Evolutionary conservation across 306 rosid genomes (phyloP).

Genomic region (Oemleria cerasiformis): DNA sequence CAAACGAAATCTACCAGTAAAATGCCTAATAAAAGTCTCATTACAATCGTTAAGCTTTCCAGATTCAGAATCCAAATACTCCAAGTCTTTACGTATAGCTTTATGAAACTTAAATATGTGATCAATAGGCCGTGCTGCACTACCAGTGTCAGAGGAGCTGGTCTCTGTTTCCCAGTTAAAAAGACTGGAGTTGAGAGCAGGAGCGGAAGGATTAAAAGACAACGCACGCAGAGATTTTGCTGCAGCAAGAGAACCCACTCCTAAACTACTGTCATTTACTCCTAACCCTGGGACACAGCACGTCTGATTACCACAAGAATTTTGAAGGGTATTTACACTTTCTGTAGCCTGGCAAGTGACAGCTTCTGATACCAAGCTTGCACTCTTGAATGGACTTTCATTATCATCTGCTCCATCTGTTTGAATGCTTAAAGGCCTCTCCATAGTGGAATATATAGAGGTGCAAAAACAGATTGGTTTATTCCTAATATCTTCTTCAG

Average conservation of each 20-base stretch:
- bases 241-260: slow-evolving; percentile 65
- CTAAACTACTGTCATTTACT: slow-evolving; percentile 63
- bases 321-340: slow-evolving; percentile 38
- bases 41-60: slow-evolving; percentile 36
- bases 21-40: slow-evolving; percentile 36
- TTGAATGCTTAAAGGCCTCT: slow-evolving; percentile 20
- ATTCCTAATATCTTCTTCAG: slow-evolving; percentile 44
- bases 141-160: slow-evolving; percentile 17
- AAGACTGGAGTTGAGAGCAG: slow-evolving; percentile 39
- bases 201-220: slow-evolving; percentile 50
- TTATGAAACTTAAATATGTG: slow-evolving; percentile 48
- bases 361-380: slow-evolving; percentile 27
- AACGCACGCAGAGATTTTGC: slow-evolving; percentile 67
- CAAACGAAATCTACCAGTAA: slow-evolving; percentile 46
- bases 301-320: slow-evolving; percentile 51
- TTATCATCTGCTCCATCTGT: slow-evolving; percentile 28
- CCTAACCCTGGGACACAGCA: slow-evolving; percentile 92
- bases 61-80: slow-evolving; percentile 43
- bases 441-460: slow-evolving; percentile 19
- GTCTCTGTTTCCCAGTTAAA: slow-evolving; percentile 41
- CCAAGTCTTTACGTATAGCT: slow-evolving; percentile 49
- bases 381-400: slow-evolving; percentile 25
- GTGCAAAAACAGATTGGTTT: slow-evolving; percentile 38
- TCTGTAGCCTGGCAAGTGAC: slow-evolving; percentile 39
- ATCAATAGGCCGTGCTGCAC: slow-evolving; percentile 38